Conservation (phyloP, 1,284 basidiomycete species). For the Microbotryomycetes sp. region DNA sequence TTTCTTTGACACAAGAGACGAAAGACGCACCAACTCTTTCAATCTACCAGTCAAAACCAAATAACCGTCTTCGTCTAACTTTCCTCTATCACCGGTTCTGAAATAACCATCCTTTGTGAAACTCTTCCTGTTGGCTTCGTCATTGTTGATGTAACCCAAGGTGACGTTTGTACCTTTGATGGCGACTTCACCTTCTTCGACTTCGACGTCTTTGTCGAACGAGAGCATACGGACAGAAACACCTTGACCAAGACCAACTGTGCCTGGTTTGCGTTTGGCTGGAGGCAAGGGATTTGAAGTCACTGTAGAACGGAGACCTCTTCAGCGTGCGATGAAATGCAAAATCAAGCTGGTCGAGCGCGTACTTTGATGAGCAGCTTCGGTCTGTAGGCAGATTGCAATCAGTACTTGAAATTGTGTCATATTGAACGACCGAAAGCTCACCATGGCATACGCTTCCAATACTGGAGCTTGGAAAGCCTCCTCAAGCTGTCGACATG, state of each 20-base stretch:
- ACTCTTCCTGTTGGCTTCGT: slow-evolving; percentile 41
- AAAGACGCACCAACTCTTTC: slow-evolving; percentile 49
- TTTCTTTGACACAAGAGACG: slow-evolving; percentile 33
- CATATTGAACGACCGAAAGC: neutral
- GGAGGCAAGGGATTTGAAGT: slow-evolving; percentile 44
- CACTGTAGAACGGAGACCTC: slow-evolving; percentile 9
- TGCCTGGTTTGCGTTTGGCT: slow-evolving; percentile 44
- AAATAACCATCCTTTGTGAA: slow-evolving; percentile 45
- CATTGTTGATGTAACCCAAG: slow-evolving; percentile 47
- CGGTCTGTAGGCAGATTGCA: slow-evolving; percentile 27
- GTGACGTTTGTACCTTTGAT: slow-evolving; percentile 49
- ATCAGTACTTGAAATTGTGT: no score
- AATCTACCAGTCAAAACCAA: slow-evolving; percentile 55
- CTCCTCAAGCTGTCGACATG: slow-evolving; percentile 41
- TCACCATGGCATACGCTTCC: slow-evolving; percentile 46
- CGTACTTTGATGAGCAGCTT: slow-evolving; percentile 48
- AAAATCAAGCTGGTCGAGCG: neutral
- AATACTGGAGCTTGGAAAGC: slow-evolving; percentile 49
- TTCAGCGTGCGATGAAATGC: neutral
- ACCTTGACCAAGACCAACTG: slow-evolving; percentile 47
- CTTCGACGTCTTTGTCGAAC: slow-evolving; percentile 5
- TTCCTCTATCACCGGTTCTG: slow-evolving; percentile 60
- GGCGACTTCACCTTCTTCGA: slow-evolving; percentile 46
- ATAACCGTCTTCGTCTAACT: slow-evolving; percentile 57
- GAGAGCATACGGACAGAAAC: slow-evolving; percentile 45